These are phyloP conservation scores for Paracamarosporium sp. DNA, from an alignment of 2,329 filamentous ascomycete genomes.

Conservation along the genomic window DNA sequence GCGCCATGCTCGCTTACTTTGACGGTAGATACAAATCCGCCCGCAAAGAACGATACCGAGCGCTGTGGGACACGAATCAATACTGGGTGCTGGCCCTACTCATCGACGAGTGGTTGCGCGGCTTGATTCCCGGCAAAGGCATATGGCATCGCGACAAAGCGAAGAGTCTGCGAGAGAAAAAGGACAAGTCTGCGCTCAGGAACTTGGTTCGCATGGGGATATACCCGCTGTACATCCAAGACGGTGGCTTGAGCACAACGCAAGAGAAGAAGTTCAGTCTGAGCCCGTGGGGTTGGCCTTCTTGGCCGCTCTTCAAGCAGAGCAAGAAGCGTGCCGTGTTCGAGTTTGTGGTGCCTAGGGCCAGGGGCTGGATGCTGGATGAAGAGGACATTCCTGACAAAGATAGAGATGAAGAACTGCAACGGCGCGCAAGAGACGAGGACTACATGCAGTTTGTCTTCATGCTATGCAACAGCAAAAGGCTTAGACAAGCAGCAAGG, in stretches of 20 bases:
- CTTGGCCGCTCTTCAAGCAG: constrained; percentile 7
- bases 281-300: background rate
- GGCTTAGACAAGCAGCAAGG: background rate
- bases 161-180: background rate
- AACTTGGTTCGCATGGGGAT: constrained; percentile 19
- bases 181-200: constrained; percentile 8
- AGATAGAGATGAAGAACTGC: background rate
- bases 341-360: constrained; percentile 22
- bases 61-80: background rate
- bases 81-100: background rate
- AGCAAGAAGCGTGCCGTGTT: constrained; percentile 22
- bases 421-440: background rate
- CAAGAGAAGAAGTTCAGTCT: background rate
- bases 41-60: background rate
- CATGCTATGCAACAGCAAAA: background rate
- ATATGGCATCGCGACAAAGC: background rate
- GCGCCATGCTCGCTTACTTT: background rate
- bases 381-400: rapidly evolving
- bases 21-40: background rate
- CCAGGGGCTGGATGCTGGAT: background rate
- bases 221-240: constrained; percentile 20
- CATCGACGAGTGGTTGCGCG: background rate
- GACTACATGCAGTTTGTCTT: background rate
- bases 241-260: constrained; percentile 11
- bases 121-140: background rate